Evolutionary conservation across 257 asterid genomes (phyloP).

Genomic region (Nicotiana undulata): DNA sequence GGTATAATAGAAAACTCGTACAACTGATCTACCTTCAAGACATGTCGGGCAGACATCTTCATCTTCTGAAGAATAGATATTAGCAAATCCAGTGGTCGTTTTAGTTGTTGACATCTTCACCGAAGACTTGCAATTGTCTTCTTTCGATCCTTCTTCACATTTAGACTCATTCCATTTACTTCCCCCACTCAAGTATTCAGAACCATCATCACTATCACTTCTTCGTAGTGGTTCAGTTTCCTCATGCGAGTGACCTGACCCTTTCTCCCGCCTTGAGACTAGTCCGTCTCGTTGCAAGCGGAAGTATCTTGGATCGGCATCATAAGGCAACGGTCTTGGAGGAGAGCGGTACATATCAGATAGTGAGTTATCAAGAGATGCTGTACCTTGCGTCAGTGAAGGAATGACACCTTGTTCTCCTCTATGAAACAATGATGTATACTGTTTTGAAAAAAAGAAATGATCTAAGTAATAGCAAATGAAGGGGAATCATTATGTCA

Average conservation of each 20-base stretch:
- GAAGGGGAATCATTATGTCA: background rate
- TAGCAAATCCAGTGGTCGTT: conserved; percentile 44
- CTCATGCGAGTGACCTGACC: conserved; percentile 66
- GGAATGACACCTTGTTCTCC: conserved; percentile 48
- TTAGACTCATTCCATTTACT: conserved; percentile 54
- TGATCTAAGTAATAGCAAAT: conserved; percentile 5
- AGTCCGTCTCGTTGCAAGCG: conserved; percentile 66
- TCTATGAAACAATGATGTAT: conserved; percentile 62
- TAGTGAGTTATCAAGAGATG: conserved; percentile 63
- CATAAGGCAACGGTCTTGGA: conserved; percentile 86
- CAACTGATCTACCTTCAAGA: conserved; percentile 60
- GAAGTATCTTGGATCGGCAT: conserved; percentile 66
- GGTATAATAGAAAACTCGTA: background rate
- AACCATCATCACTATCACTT: conserved; percentile 53
- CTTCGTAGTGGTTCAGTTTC: conserved; percentile 75
- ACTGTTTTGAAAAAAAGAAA: conserved; percentile 31
- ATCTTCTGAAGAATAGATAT: conserved; percentile 68
- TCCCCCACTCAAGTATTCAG: conserved; percentile 40
- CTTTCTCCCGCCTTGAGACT: conserved; percentile 73
- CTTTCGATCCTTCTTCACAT: conserved; percentile 50
- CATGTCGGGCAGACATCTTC: conserved; percentile 98
- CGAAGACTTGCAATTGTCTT: conserved; percentile 38
- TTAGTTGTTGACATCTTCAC: conserved; percentile 41
- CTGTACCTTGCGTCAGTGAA: conserved; percentile 43
- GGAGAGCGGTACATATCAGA: conserved; percentile 81